Base-by-base conservation (phyloP, 1,284 basidiomycete genomes). In the Ganoderma resinaceum region DNA sequence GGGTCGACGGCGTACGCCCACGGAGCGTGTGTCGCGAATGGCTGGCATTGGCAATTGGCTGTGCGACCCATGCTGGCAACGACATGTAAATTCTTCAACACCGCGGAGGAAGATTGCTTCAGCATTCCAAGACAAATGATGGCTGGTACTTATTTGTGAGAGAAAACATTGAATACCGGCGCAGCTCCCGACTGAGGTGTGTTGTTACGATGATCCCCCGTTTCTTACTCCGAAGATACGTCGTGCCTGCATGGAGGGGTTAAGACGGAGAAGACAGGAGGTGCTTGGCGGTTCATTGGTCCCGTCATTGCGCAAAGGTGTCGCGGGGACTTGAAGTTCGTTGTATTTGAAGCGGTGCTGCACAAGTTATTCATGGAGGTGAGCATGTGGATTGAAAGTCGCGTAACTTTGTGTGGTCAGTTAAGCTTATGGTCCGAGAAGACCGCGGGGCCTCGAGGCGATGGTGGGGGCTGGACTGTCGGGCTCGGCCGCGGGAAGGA, bases 361-460 rank as follows among this genome's bases (percentile, higher is more conserved):
- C 29, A 58, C 55, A 58, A 20, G 55, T 23, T 58, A 12, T 31
- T 33, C 20, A 23, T 20, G 33, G 55, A 37, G 31, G 55, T 3
- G 55, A 58, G 55, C 33, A 37, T 37, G 55, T 35, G 55, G 33
- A 58, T 20, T 33, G 33, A 12, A 37, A 37, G 33, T 26, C 55
- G 55, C 33, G 33, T 58, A 58, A 33, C 6, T 55, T 55, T 16
- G 23, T 49, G 46, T 2, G 33, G 55, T 58, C 55, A 58, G 20
- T 35, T 58, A 58, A 58, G 55, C 20, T 58, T 58, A 23, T 58
- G 7, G 55, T n/a, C 55, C 55, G 55, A 58, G 55, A 58, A 58
- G 55, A 37, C 55, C 55, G 55, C 33, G 29, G n/a, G 31, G 33
- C 5, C 33, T 58, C 20, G 33, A 9, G 55, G 31, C 29, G 29